Conservation (phyloP, 2,329 filamentous ascomycete species). For the Fusarium clavum region DNA sequence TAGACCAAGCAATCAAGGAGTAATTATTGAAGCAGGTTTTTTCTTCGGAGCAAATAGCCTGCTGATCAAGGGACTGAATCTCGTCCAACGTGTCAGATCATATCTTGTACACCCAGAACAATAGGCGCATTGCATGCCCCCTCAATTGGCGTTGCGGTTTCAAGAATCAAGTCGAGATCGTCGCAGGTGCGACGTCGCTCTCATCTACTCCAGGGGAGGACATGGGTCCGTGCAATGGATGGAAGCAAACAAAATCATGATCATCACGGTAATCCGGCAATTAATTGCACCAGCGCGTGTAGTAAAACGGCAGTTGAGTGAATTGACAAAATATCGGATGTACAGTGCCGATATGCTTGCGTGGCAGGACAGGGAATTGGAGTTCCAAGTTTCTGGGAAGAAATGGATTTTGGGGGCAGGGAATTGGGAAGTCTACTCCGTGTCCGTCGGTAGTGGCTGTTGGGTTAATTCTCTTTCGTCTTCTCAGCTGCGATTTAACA, state of each 20-base stretch:
- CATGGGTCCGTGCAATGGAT: not conserved
- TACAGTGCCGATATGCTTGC: constrained; percentile 22
- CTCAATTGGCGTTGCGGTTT: constrained; percentile 2
- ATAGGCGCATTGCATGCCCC: constrained; percentile 10
- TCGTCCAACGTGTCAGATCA: not conserved
- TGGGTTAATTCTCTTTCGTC: not conserved
- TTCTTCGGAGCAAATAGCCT: not conserved
- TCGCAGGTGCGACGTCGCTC: constrained; percentile 20
- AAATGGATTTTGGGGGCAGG: not conserved
- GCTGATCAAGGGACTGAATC: no score
- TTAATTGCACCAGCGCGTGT: not conserved
- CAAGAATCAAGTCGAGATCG: constrained; percentile 18
- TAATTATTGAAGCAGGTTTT: not conserved
- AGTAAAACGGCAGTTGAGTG: not conserved
- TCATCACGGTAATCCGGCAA: constrained; percentile 14
- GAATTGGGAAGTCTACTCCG: no score
- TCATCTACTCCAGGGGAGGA: not conserved
- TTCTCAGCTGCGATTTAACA: not conserved
- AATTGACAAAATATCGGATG: not conserved
- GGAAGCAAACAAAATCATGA: not conserved
- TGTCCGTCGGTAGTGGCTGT: not conserved
- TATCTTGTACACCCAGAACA: constrained; percentile 6
- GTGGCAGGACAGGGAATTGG: constrained; percentile 6
- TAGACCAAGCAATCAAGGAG: not conserved
- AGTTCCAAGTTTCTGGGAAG: constrained; percentile 2